These are phyloP conservation scores for Entoloma clypeatum DNA, from an alignment of 1,284 basidiomycete species.

Conservation along the genomic window DNA sequence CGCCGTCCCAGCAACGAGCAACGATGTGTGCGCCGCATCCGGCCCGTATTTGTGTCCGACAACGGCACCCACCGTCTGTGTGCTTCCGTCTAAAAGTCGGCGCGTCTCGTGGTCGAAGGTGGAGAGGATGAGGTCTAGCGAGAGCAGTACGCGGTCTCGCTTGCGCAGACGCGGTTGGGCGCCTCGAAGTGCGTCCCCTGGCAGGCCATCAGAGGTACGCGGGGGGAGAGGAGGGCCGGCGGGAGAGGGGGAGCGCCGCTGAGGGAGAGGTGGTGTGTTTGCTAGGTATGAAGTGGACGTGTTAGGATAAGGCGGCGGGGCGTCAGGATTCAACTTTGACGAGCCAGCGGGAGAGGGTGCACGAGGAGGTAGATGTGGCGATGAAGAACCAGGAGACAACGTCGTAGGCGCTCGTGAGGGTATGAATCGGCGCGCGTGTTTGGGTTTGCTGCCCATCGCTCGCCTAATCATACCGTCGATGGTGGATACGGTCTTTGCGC, in stretches of 20 bases:
- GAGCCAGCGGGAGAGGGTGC: slow-evolving; percentile 21
- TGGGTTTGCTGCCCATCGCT: slow-evolving; percentile 39
- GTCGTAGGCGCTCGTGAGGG: slow-evolving; percentile 3
- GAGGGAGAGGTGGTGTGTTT: slow-evolving; percentile 36
- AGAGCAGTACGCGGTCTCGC: slow-evolving; percentile 54
- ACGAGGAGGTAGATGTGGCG: slow-evolving; percentile 22
- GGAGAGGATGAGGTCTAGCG: slow-evolving; percentile 70
- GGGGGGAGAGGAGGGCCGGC: slow-evolving; percentile 31
- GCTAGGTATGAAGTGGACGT: slow-evolving; percentile 8
- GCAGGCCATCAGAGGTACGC: slow-evolving; percentile 17
- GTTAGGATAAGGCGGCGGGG: slow-evolving; percentile 17
- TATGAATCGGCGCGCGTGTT: slow-evolving; percentile 19
- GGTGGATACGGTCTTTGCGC: slow-evolving; percentile 55
- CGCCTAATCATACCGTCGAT: slow-evolving; percentile 61
- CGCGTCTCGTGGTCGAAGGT: slow-evolving; percentile 65
- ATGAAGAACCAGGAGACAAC: slow-evolving; percentile 4
- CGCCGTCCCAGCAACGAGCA: slow-evolving; percentile 56
- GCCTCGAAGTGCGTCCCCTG: slow-evolving; percentile 17
- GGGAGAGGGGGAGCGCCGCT: slow-evolving; percentile 31
- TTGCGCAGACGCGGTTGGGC: slow-evolving; percentile 32
- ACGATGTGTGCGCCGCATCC: slow-evolving; percentile 57
- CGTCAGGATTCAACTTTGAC: slow-evolving; percentile 13
- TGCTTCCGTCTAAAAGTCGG: slow-evolving; percentile 56
- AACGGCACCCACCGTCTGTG: slow-evolving; percentile 51
- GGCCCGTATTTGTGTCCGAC: slow-evolving; percentile 55